Conservation (phyloP, 1,139 yeast species). For the Eremothecium sinecaudum region DNA sequence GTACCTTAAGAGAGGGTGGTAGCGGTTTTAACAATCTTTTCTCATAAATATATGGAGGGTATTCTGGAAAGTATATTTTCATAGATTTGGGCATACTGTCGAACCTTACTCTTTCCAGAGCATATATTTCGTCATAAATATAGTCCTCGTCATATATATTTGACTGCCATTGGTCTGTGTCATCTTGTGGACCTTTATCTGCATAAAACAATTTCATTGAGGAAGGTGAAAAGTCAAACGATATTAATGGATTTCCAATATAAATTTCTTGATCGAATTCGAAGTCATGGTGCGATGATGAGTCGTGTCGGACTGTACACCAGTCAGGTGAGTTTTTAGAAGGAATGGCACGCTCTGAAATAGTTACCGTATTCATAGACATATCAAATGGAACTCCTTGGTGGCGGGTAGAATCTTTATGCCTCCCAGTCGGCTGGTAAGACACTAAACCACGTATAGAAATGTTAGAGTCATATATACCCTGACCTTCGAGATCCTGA, state of each 20-base stretch:
- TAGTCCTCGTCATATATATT: slow-evolving; percentile 1
- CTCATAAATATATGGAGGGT: slow-evolving; percentile 5
- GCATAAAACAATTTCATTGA: background rate
- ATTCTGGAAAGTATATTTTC: background rate
- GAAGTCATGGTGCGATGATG: too few relatives aligned
- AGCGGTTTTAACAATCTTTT: slow-evolving; percentile 4
- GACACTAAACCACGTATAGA: too few relatives aligned
- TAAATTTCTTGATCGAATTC: too few relatives aligned
- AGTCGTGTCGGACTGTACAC: too few relatives aligned
- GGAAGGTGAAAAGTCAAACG: slow-evolving; percentile 1
- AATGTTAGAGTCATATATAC: too few relatives aligned
- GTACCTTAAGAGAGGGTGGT: slow-evolving; percentile 4
- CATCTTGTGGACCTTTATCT: background rate
- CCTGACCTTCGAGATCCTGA: too few relatives aligned
- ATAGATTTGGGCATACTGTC: slow-evolving; percentile 1
- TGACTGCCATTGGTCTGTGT: background rate
- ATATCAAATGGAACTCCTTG: too few relatives aligned
- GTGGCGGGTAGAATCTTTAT: too few relatives aligned
- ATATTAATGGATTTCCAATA: background rate
- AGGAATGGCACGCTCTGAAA: too few relatives aligned
- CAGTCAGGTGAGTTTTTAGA: too few relatives aligned
- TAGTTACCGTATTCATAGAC: too few relatives aligned
- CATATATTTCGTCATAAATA: slow-evolving; percentile 3
- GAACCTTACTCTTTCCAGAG: background rate
- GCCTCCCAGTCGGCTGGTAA: too few relatives aligned